Evolutionary conservation across 768 basidiomycete species (phyloP).

Genomic region (Zangia roseola): DNA sequence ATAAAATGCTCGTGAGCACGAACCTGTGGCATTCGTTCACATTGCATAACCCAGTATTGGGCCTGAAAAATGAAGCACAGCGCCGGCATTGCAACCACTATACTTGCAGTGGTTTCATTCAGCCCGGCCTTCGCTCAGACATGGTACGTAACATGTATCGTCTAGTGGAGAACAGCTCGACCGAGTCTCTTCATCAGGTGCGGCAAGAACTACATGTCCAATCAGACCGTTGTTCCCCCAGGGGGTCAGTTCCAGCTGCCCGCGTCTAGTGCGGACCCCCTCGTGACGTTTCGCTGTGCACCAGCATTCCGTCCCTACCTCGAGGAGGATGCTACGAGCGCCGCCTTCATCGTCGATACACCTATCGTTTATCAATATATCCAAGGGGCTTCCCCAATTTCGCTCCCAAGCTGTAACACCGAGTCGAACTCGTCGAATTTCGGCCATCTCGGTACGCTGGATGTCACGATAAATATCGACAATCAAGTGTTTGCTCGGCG

Average conservation of each 20-base stretch:
- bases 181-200: constrained; percentile 38
- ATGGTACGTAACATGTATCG: constrained; percentile 16
- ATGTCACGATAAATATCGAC: constrained; percentile 33
- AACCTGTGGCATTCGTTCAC: too few species aligned
- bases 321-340: constrained; percentile 33
- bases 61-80: constrained; percentile 23
- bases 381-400: constrained; percentile 34
- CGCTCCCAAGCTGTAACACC: constrained; percentile 5
- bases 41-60: too few species aligned
- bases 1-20: too few species aligned
- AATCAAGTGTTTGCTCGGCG: constrained; percentile 20
- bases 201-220: constrained; percentile 47
- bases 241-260: constrained; percentile 46
- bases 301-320: constrained; percentile 50
- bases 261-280: constrained; percentile 32
- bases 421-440: neutral
- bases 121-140: constrained; percentile 22
- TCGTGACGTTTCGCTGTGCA: constrained; percentile 46
- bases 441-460: constrained; percentile 11
- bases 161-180: neutral
- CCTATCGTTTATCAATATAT: constrained; percentile 36
- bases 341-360: constrained; percentile 38
- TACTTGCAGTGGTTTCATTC: constrained; percentile 12
- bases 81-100: neutral
- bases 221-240: constrained; percentile 41